These are phyloP conservation scores for Microdochium paspali DNA, from an alignment of 2,329 filamentous ascomycete genomes.

Conservation along the genomic window DNA sequence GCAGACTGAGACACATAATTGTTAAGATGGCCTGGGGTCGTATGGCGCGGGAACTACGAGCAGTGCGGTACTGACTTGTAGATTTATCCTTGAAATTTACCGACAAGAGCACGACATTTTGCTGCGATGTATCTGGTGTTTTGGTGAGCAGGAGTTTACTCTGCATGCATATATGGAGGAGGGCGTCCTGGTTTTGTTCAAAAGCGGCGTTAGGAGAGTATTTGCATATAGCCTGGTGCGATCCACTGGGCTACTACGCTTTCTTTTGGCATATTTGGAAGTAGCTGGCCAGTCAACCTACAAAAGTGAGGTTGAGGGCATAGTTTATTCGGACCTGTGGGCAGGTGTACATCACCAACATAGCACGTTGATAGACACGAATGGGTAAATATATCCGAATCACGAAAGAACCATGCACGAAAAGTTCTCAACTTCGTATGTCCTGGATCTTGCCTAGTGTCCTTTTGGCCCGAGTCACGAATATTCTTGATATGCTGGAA, in stretches of 20 bases:
- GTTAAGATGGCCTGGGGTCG: background rate
- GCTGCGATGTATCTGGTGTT: background rate
- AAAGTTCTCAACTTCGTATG: too few species aligned
- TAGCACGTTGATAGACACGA: background rate
- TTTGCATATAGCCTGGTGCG: too few species aligned
- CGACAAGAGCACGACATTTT: background rate
- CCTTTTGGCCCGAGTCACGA: too few species aligned
- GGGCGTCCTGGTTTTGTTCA: background rate
- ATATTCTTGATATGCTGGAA: too few species aligned
- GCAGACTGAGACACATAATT: conserved; percentile 8
- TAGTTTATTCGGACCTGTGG: background rate
- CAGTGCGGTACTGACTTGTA: conserved; percentile 4
- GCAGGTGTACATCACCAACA: background rate
- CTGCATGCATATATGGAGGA: background rate
- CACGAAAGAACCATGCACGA: too few species aligned
- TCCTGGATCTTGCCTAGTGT: too few species aligned
- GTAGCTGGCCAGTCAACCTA: too few species aligned
- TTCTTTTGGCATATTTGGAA: too few species aligned
- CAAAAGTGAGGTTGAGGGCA: too few species aligned
- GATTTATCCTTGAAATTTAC: conserved; percentile 4
- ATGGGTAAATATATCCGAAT: background rate
- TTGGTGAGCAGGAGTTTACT: background rate
- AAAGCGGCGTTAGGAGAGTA: background rate
- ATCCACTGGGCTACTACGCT: too few species aligned
- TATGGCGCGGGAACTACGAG: background rate